Evolutionary conservation across 306 rosid species (phyloP), one percentile per base, ranked within the genome.

Genomic region (Castanospermum australe): DNA sequence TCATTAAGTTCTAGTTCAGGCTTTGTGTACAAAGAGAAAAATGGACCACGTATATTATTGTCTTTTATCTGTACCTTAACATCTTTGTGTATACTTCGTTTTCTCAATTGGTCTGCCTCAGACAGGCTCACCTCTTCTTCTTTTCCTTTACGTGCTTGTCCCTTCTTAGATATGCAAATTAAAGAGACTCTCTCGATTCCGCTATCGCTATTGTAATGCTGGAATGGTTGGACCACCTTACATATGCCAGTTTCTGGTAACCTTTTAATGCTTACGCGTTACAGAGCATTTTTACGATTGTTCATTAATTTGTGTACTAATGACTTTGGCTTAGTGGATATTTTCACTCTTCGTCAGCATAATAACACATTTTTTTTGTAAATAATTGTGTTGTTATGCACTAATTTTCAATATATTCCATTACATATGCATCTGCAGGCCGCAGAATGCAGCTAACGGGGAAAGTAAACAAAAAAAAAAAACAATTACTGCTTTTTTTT

Each of bases 41-140:
- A 61, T 42, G 86, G 75, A 47, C 80, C 86, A 78, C 52, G 75
- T 70, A 60, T n/a, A 78, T 83, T 78, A 78, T 78, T 78, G 77
- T 55, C 67, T 76, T 56, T 22, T 35, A 15, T 9, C 39, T 50
- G 30, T 44, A 64, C 75, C 62, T 61, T 52, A 45, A 56, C 50
- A n/a, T 44, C 28, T 12, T 66, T 38, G 8, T 20, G 21, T 52
- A 55, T 25, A 55, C 76, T 68, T 72, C 62, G 21, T 14, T 76
- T 51, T 38, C 24, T 48, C 59, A 12, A 21, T 21, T 38, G 39
- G 15, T 52, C 25, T 75, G 72, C 65, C 81, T 39, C 8, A 3
- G 63, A 67, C 65, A 57, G 36, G 33, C 17, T 66, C 18, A 4
- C 45, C 14, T 82, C 20, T 35, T 57, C 22, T 52, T 41, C 60